Percentiles rank a stretch among this genome's conserved stretches.
phyloP scores from a whole-genome alignment of 169 alveolate genomes.

The Ichthyophthirius multifiliis region DNA sequence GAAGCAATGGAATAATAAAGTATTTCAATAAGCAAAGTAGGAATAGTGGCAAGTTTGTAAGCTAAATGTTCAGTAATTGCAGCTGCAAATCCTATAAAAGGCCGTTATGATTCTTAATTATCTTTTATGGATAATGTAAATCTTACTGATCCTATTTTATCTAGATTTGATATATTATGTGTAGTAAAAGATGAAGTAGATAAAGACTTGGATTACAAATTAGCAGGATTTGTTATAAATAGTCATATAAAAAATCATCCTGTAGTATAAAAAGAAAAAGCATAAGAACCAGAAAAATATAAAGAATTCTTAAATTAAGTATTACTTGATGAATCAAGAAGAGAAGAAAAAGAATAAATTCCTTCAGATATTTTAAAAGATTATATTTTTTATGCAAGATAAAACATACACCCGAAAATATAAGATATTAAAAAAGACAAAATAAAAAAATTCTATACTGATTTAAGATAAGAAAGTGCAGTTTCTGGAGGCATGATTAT shows the following conservation, averaged over 20 bases:
- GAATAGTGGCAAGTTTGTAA: constrained; percentile 96
- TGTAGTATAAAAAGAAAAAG: constrained; percentile 47
- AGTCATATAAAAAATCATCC: constrained; percentile 96
- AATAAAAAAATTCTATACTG: constrained; percentile 91
- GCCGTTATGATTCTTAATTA: constrained; percentile 94
- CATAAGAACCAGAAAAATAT: constrained; percentile 39
- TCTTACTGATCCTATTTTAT: constrained; percentile 97
- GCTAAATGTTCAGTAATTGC: constrained; percentile 99
- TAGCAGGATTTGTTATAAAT: constrained; percentile 97
- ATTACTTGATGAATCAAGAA: constrained; percentile 5
- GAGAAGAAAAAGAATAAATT: not conserved
- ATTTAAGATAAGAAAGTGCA: constrained; percentile 93
- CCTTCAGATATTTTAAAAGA: constrained; percentile 92
- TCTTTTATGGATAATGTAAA: constrained; percentile 99
- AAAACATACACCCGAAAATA: constrained; percentile 79
- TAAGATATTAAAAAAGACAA: constrained; percentile 88
- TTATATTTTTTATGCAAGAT: constrained; percentile 96
- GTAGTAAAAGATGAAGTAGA: constrained; percentile 98
- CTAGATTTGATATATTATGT: constrained; percentile 98
- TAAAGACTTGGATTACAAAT: constrained; percentile 90
- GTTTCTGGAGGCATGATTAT: constrained; percentile 97
- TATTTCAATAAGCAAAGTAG: constrained; percentile 98
- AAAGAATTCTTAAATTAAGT: not conserved
- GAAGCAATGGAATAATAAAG: constrained; percentile 99
- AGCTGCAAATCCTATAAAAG: constrained; percentile 98